These are phyloP conservation scores for Aureobasidium sp. DNA, from an alignment of 2,329 filamentous ascomycete genomes.

Conservation along the genomic window DNA sequence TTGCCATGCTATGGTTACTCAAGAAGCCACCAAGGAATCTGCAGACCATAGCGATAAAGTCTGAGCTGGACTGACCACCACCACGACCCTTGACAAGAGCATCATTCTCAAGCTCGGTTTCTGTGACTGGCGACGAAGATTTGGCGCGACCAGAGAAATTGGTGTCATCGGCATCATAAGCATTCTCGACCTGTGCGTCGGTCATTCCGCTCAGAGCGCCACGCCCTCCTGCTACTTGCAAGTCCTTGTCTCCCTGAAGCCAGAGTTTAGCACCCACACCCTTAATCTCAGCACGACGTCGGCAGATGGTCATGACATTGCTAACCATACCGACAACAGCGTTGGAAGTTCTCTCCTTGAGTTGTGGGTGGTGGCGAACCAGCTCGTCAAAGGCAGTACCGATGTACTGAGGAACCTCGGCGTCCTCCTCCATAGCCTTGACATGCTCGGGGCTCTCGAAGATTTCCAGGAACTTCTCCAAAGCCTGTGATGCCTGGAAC, in stretches of 20 bases:
- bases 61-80: conserved; percentile 15
- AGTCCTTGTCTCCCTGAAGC: conserved; percentile 48
- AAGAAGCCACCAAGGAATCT: conserved; percentile 74
- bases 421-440: conserved; percentile 68
- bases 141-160: background rate
- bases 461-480: conserved; percentile 88
- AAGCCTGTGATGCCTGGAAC: conserved; percentile 71
- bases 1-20: conserved; percentile 62
- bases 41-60: conserved; percentile 56
- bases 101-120: conserved; percentile 14
- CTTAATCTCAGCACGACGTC: conserved; percentile 56
- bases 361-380: conserved; percentile 78
- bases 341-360: conserved; percentile 72
- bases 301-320: conserved; percentile 66
- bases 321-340: conserved; percentile 85
- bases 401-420: conserved; percentile 61
- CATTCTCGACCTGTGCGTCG: background rate
- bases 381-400: conserved; percentile 89
- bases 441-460: conserved; percentile 90
- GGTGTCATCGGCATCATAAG: background rate
- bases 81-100: conserved; percentile 7
- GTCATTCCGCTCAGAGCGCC: conserved; percentile 28
- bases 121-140: background rate
- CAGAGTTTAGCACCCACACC: conserved; percentile 75
- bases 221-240: conserved; percentile 50